Evolutionary conservation across 306 rosid species (phyloP).

Genomic region (Morella rubra): DNA sequence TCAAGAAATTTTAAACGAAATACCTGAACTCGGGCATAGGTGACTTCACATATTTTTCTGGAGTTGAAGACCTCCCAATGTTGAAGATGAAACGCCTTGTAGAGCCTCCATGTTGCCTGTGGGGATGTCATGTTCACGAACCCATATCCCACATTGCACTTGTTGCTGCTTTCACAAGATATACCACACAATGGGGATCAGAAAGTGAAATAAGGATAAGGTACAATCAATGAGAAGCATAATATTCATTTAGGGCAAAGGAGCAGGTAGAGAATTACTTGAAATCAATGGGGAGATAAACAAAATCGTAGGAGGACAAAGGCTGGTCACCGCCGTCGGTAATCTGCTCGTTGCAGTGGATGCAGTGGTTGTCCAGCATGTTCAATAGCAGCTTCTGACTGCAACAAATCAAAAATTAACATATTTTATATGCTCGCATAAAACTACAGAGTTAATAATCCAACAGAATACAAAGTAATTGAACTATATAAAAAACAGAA

Average conservation of each 20-base stretch:
- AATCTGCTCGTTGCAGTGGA: conserved; percentile 79
- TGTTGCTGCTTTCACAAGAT: conserved; percentile 56
- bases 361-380: conserved; percentile 97
- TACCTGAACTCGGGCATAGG: conserved; percentile 93
- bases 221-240: not conserved
- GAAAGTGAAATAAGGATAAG: not conserved
- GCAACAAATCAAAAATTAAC: conserved; percentile 19
- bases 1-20: not conserved
- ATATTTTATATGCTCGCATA: not conserved
- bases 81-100: conserved; percentile 86
- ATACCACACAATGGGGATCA: not conserved
- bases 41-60: conserved; percentile 83
- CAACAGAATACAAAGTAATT: not conserved
- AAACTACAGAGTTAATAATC: too few species aligned
- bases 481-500: too few species aligned
- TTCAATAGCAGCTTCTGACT: conserved; percentile 85
- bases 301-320: conserved; percentile 78
- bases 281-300: conserved; percentile 98
- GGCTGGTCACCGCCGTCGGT: conserved; percentile 52
- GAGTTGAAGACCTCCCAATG: conserved; percentile 97
- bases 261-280: conserved; percentile 38
- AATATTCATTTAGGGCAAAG: not conserved
- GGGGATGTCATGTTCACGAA: conserved; percentile 96
- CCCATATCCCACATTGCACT: conserved; percentile 96
- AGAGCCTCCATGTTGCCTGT: conserved; percentile 69